Conservation (phyloP, 345 rosid genomes). For the Theobroma cacao region DNA sequence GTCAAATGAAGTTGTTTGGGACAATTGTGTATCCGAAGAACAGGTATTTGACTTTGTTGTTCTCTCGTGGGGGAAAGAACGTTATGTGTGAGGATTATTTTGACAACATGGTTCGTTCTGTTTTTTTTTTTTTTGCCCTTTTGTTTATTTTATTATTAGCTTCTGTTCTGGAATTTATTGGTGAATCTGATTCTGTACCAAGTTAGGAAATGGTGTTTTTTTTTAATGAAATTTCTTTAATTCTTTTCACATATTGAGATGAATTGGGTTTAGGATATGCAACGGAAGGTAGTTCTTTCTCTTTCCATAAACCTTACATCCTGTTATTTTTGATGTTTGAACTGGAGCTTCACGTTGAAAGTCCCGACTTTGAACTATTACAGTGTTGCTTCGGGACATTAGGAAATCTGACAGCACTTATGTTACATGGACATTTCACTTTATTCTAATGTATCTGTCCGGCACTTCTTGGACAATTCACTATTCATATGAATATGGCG, state of each 20-base stretch:
- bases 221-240: background rate
- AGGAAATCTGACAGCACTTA: too few relatives aligned
- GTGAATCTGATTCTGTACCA: background rate
- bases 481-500: too few relatives aligned
- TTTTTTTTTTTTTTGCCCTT: background rate
- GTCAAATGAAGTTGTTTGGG: conserved; percentile 90
- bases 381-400: background rate
- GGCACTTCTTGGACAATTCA: too few relatives aligned
- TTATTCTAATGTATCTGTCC: too few relatives aligned
- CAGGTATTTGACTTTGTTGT: conserved; percentile 58
- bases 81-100: conserved; percentile 71
- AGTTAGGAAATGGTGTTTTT: background rate
- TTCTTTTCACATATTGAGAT: background rate
- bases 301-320: background rate
- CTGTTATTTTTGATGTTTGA: background rate
- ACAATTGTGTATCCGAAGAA: conserved; percentile 66
- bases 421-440: too few relatives aligned
- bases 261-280: background rate
- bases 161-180: background rate
- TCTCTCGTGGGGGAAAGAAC: conserved; percentile 81
- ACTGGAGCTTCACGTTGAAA: background rate
- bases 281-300: background rate
- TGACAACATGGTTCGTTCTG: conserved; percentile 52
- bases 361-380: background rate
- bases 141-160: background rate